Evolutionary conservation across 805 yeast species (phyloP), one percentile per base, ranked within the genome.

Genomic region (Metschnikowia colocasiae): DNA sequence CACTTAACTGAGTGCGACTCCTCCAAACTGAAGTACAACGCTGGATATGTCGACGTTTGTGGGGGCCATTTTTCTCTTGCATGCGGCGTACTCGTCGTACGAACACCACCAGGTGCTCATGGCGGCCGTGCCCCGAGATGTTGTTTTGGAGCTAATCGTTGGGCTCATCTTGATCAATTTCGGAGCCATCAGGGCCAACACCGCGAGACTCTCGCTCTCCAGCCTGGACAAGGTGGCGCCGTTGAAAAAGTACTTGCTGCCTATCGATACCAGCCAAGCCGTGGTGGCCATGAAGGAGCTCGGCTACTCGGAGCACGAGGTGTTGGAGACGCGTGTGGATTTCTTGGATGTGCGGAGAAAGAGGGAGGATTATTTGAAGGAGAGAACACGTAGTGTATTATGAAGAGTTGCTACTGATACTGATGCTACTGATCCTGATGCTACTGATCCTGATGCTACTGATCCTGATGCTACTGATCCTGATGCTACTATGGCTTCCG

Each of bases 61-160:
- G 41, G 46, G 52, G 8, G 45, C 37, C 33, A 20, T 40, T n/a
- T 40, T 51, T 29, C 64, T 79, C 31, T 42, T 69, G 1, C 83
- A 80, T 57, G 73, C 82, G 1, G 80, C 76, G 1, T 79, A 76
- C 52, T 79, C 83, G 6, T 71, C 83, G 2, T 75, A 73, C 52
- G 82, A 79, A 55, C 71, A 70, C 61, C 74, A 74, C 55, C 75
- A 73, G 55, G 60, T 72, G 30, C 46, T 59, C 20, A 22, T 50
- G 10, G 42, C 55, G 6, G 46, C 56, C 10, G 54, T 76, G 36
- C 81, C 81, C 1, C 41, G 59, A 6, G 84, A 80, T 56, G 71
- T 84, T 20, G 59, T 68, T 27, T 43, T 78, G 15, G 89, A 84
- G 58, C 71, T 79, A 1, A 40, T 72, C 1, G 32, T 76, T 4